A percentile compares a stretch with the other conserved stretches of the same genome.
Conservation (phyloP, 352 stramenopile genomes). For the Globisporangium alternatum region DNA sequence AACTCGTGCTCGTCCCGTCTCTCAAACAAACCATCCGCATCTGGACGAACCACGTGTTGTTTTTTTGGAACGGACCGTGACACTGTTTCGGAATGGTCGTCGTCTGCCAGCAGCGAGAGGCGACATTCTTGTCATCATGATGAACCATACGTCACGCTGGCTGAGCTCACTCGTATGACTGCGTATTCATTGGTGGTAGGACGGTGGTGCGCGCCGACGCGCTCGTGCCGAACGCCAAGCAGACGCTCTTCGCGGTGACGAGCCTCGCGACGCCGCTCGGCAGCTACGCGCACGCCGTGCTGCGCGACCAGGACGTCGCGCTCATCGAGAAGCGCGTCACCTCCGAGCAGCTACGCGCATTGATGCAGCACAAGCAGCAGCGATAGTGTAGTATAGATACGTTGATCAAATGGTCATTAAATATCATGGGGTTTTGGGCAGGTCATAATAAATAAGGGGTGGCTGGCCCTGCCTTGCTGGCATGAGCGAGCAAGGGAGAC, state of each 20-base stretch:
- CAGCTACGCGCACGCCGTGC: constrained; percentile 53
- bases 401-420: neutral
- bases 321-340: constrained; percentile 43
- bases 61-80: neutral
- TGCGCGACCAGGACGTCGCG: constrained; percentile 52
- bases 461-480: neutral
- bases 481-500: neutral
- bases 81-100: constrained; percentile 4
- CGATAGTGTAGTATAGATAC: constrained; percentile 1
- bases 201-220: constrained; percentile 41
- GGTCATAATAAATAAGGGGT: constrained; percentile 6
- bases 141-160: neutral
- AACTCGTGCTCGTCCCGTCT: neutral
- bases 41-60: neutral
- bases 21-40: neutral
- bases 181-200: constrained; percentile 19
- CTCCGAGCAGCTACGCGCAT: constrained; percentile 21
- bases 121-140: no score
- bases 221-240: constrained; percentile 49
- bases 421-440: constrained; percentile 9
- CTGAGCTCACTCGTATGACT: neutral
- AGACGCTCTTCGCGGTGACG: constrained; percentile 58
- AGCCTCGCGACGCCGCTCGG: constrained; percentile 65
- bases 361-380: constrained; percentile 11
- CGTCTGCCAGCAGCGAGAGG: no score